A percentile compares a stretch with the other conserved stretches of the same genome.
Evolutionary conservation across 345 rosid genomes (phyloP).

Genomic region (Citrus maxima): DNA sequence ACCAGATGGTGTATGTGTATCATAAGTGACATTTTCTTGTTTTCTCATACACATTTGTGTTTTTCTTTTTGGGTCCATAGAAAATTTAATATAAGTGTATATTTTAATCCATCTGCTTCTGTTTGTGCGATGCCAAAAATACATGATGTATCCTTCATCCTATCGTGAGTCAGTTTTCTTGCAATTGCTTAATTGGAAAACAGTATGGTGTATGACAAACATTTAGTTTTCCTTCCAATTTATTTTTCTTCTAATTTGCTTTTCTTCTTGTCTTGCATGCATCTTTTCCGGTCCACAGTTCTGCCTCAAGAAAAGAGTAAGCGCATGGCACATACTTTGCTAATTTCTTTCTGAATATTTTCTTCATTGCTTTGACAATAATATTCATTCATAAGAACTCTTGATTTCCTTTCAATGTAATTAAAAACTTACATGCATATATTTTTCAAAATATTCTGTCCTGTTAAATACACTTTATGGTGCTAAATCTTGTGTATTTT

Average conservation of each 20-base stretch:
- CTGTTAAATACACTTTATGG: neutral
- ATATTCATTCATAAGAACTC: conserved; percentile 4
- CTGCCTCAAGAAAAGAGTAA: conserved; percentile 93
- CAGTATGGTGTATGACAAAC: neutral
- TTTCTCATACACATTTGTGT: neutral
- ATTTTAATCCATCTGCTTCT: neutral
- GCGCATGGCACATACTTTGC: conserved; percentile 24
- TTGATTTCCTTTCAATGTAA: neutral
- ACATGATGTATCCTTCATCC: neutral
- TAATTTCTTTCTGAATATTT: conserved; percentile 6
- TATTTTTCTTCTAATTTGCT: conserved; percentile 19
- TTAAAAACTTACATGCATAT: neutral
- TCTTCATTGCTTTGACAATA: conserved; percentile 11
- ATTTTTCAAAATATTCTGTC: neutral
- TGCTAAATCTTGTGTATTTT: conserved; percentile 12
- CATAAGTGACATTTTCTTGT: neutral
- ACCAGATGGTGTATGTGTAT: too few relatives aligned
- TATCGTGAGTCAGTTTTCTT: neutral
- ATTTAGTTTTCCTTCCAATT: neutral
- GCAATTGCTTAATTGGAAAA: neutral
- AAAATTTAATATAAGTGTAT: neutral
- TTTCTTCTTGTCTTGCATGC: conserved; percentile 40
- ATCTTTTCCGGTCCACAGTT: conserved; percentile 49
- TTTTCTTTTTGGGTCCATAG: neutral
- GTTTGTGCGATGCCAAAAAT: neutral